These are phyloP conservation scores for Zoysia pacifica DNA, from an alignment of 176 grass and related monocot genomes.

Conservation along the genomic window DNA sequence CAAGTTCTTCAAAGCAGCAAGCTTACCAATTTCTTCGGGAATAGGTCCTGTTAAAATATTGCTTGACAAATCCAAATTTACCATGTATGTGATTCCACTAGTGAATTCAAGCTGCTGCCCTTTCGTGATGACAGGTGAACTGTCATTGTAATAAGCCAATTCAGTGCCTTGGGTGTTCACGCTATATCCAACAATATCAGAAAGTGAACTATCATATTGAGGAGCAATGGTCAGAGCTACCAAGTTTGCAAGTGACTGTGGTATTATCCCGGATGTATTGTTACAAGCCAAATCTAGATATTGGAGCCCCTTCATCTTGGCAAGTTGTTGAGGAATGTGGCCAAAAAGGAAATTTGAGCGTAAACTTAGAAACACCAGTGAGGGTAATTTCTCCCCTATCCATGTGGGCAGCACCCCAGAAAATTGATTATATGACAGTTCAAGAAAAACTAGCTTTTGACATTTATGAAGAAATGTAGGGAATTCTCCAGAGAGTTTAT, in stretches of 20 bases:
- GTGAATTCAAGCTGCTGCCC: slow-evolving; percentile 18
- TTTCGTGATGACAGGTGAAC: slow-evolving; percentile 13
- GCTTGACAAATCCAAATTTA: slow-evolving; percentile 1
- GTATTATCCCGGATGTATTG: slow-evolving; percentile 41
- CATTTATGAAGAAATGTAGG: neutral
- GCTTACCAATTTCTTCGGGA: no score
- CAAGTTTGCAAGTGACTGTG: slow-evolving; percentile 9
- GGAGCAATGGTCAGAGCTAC: slow-evolving; percentile 11
- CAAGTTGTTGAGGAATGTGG: slow-evolving; percentile 32
- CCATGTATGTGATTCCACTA: neutral
- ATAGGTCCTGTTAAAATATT: slow-evolving; percentile 9
- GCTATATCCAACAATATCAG: neutral
- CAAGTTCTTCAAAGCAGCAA: no score
- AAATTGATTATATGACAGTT: neutral
- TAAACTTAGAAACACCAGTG: slow-evolving; percentile 26
- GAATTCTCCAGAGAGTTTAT: neutral
- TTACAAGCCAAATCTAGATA: slow-evolving; percentile 47
- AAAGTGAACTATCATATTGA: neutral
- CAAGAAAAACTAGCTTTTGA: neutral
- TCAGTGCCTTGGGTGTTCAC: neutral
- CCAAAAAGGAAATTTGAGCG: slow-evolving; percentile 44
- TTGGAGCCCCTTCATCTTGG: slow-evolving; percentile 32
- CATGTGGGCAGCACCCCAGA: neutral
- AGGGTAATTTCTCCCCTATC: slow-evolving; percentile 24
- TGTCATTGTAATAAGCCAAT: neutral